Evolutionary conservation across 768 basidiomycete species (phyloP).

Genomic region (Naganishia randhawae): DNA sequence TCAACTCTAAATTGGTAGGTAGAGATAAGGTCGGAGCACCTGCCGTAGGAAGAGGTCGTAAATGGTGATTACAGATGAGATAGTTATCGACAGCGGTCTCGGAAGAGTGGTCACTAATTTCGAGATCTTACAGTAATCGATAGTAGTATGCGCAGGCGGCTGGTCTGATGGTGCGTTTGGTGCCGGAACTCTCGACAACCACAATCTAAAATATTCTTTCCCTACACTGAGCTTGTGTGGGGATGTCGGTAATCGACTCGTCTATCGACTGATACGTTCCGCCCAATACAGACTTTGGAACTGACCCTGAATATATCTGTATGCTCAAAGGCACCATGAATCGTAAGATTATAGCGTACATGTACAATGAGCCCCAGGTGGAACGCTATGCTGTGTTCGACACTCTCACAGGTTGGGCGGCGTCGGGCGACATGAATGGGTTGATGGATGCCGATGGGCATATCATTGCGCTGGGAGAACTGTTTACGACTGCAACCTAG

Average conservation of each 20-base stretch:
- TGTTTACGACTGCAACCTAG: slow-evolving; percentile 26
- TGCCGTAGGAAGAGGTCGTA: slow-evolving; percentile 38
- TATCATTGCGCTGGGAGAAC: slow-evolving; percentile 1
- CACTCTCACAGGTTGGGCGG: neutral
- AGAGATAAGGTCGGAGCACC: slow-evolving; percentile 35
- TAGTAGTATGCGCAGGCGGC: slow-evolving; percentile 36
- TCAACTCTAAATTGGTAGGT: slow-evolving; percentile 28
- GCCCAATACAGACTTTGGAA: neutral
- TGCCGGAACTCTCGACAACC: neutral
- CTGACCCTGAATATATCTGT: slow-evolving; percentile 2
- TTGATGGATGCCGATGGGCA: slow-evolving; percentile 7
- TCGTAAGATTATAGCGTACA: neutral
- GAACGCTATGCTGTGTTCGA: slow-evolving; percentile 12
- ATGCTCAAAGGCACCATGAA: neutral
- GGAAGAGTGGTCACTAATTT: neutral
- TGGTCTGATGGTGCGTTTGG: slow-evolving; percentile 31
- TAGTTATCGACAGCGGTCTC: neutral
- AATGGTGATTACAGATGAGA: slow-evolving; percentile 37
- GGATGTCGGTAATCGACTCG: neutral
- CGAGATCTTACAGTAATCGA: slow-evolving; percentile 32
- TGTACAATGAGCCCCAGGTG: slow-evolving; percentile 12
- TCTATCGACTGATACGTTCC: neutral
- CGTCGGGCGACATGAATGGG: neutral
- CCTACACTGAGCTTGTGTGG: slow-evolving; percentile 30
- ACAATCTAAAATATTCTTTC: neutral